Conservation (phyloP, 225 moss, liverwort and hornwort species). For the Polytrichum formosum region DNA sequence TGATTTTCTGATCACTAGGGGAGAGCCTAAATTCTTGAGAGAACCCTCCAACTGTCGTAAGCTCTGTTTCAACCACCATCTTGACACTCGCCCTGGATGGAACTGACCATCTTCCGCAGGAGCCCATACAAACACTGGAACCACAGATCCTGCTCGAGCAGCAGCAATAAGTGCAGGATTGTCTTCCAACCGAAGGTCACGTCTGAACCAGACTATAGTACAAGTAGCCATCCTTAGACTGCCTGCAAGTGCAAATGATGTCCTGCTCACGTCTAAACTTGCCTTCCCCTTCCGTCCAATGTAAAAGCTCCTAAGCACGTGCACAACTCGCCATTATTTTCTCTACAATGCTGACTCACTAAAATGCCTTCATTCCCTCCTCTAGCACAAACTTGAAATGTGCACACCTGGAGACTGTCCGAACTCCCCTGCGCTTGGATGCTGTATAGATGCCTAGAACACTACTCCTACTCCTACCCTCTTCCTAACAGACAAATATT, state of each 20-base stretch:
- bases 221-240: conserved; percentile 48
- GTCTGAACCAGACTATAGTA: conserved; percentile 96
- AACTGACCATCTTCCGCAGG: conserved; percentile 98
- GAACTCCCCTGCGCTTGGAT: not conserved
- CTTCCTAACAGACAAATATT: conserved; percentile 1
- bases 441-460: not conserved
- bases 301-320: not conserved
- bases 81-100: conserved; percentile 92
- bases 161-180: conserved; percentile 97
- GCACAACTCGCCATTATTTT: conserved; percentile 7
- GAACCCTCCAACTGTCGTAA: conserved; percentile 74
- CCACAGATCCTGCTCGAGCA: conserved; percentile 77
- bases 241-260: not conserved
- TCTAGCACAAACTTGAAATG: not conserved
- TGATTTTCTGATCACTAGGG: conserved; percentile 74
- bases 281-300: not conserved
- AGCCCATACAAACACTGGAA: conserved; percentile 92
- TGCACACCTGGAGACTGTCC: not conserved
- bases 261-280: not conserved
- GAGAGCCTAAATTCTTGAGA: conserved; percentile 74
- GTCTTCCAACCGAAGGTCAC: conserved; percentile 93
- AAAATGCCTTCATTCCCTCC: not conserved
- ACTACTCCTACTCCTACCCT: conserved; percentile 4
- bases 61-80: conserved; percentile 99
- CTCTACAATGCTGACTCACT: not conserved